Evolutionary conservation across 2,329 filamentous ascomycete species (phyloP).

Genomic region (Curvularia verruculosa): DNA sequence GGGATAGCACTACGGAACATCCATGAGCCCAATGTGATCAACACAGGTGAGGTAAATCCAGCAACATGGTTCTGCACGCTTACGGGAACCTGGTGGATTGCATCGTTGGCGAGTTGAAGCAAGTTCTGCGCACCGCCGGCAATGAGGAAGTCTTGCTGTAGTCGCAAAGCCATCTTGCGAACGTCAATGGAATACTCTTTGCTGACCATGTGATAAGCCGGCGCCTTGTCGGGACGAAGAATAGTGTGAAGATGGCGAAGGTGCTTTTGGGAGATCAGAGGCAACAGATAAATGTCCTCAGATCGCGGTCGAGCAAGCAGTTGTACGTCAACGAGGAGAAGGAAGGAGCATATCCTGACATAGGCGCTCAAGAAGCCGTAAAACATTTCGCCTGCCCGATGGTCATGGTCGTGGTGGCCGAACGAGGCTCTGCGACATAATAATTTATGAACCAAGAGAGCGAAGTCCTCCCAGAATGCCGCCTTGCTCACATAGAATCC

Average conservation of each 20-base stretch:
- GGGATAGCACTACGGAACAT: conserved; percentile 21
- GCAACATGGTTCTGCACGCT: conserved; percentile 28
- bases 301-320: conserved; percentile 25
- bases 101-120: conserved; percentile 27
- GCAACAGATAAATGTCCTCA: conserved; percentile 23
- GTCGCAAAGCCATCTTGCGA: conserved; percentile 22
- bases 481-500: conserved; percentile 37
- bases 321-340: conserved; percentile 35
- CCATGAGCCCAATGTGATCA: conserved; percentile 33
- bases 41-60: conserved; percentile 21
- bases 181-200: conserved; percentile 37
- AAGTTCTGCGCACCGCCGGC: conserved; percentile 36
- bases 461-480: conserved; percentile 46
- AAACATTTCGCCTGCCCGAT: conserved; percentile 34
- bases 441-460: conserved; percentile 35
- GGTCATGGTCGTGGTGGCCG: conserved; percentile 35
- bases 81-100: conserved; percentile 27
- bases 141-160: conserved; percentile 35
- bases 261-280: conserved; percentile 40
- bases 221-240: conserved; percentile 31
- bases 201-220: conserved; percentile 34
- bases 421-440: conserved; percentile 38
- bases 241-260: conserved; percentile 33
- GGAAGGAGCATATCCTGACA: conserved; percentile 31
- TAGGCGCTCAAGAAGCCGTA: conserved; percentile 39